These are phyloP conservation scores for Parathielavia appendiculata DNA, from an alignment of 495 filamentous ascomycete species.

Conservation along the genomic window DNA sequence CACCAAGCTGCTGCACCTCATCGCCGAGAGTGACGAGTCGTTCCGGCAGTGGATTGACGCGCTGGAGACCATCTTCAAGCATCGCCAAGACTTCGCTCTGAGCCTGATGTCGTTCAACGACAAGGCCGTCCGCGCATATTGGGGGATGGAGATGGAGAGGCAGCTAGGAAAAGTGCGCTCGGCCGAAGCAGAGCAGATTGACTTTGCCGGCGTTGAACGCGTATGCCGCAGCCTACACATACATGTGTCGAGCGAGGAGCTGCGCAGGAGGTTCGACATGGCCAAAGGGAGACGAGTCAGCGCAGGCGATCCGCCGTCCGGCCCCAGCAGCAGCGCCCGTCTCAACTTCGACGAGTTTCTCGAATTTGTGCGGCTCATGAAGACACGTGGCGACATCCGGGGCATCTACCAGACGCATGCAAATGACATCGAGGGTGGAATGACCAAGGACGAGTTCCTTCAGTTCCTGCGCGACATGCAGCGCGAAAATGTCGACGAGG, in stretches of 20 bases:
- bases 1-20: conserved; percentile 74
- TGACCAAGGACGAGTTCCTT: conserved; percentile 68
- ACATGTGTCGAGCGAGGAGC: conserved; percentile 68
- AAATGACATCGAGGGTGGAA: conserved; percentile 50
- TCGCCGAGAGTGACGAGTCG: conserved; percentile 62
- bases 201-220: conserved; percentile 68
- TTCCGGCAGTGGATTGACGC: conserved; percentile 77
- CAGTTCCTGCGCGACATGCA: conserved; percentile 69
- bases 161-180: conserved; percentile 51
- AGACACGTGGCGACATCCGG: conserved; percentile 74
- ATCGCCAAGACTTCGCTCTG: conserved; percentile 82
- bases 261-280: conserved; percentile 68
- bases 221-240: conserved; percentile 86
- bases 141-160: conserved; percentile 78
- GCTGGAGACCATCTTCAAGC: conserved; percentile 71
- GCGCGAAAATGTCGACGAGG: conserved; percentile 64
- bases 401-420: conserved; percentile 57
- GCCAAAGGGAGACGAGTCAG: conserved; percentile 51
- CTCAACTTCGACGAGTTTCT: conserved; percentile 75
- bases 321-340: conserved; percentile 45
- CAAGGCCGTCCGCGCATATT: conserved; percentile 71
- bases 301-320: conserved; percentile 12
- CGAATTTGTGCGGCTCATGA: conserved; percentile 73
- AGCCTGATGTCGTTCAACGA: conserved; percentile 78
- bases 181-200: conserved; percentile 63